Evolutionary conservation across 352 stramenopile genomes (phyloP).

Genomic region (Halophytophthora polymorphica): DNA sequence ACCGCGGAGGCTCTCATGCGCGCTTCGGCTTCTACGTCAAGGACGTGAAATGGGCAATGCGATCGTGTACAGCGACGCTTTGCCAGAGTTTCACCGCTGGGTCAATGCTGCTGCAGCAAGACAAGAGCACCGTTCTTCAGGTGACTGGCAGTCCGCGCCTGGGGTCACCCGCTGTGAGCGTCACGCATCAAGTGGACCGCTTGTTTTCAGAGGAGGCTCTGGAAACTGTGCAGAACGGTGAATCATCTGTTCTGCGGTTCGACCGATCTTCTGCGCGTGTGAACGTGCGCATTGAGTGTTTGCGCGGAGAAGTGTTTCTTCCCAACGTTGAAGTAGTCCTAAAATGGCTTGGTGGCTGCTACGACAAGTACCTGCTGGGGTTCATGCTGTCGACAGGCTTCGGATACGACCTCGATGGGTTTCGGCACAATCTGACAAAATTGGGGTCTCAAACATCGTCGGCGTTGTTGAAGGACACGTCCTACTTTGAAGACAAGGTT

Average conservation of each 20-base stretch:
- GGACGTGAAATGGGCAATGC: slow-evolving; percentile 30
- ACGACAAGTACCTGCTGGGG: slow-evolving; percentile 50
- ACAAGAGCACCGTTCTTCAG: slow-evolving; percentile 29
- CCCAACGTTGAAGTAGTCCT: slow-evolving; percentile 39
- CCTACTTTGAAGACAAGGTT: slow-evolving; percentile 24
- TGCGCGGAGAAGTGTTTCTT: slow-evolving; percentile 42
- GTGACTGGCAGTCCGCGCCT: slow-evolving; percentile 34
- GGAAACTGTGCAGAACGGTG: slow-evolving; percentile 3
- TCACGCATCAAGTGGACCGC: slow-evolving; percentile 40
- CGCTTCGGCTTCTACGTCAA: slow-evolving; percentile 29
- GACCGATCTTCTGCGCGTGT: slow-evolving; percentile 17
- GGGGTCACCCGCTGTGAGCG: slow-evolving; percentile 37
- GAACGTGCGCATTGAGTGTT: slow-evolving; percentile 26
- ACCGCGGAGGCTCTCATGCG: slow-evolving; percentile 12
- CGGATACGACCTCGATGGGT: slow-evolving; percentile 56
- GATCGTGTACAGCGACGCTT: slow-evolving; percentile 31
- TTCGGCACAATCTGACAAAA: slow-evolving; percentile 51
- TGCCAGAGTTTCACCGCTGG: slow-evolving; percentile 24
- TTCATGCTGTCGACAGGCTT: slow-evolving; percentile 66
- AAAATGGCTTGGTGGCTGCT: slow-evolving; percentile 33
- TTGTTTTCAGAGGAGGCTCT: slow-evolving; percentile 26
- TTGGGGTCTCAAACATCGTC: slow-evolving; percentile 35
- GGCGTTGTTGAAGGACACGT: slow-evolving; percentile 22
- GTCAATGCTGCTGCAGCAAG: slow-evolving; percentile 33
- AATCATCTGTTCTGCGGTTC: slow-evolving; percentile 16